Evolutionary conservation across 2,329 filamentous ascomycete species (phyloP).

Genomic region (Alternaria angustiovoidea): DNA sequence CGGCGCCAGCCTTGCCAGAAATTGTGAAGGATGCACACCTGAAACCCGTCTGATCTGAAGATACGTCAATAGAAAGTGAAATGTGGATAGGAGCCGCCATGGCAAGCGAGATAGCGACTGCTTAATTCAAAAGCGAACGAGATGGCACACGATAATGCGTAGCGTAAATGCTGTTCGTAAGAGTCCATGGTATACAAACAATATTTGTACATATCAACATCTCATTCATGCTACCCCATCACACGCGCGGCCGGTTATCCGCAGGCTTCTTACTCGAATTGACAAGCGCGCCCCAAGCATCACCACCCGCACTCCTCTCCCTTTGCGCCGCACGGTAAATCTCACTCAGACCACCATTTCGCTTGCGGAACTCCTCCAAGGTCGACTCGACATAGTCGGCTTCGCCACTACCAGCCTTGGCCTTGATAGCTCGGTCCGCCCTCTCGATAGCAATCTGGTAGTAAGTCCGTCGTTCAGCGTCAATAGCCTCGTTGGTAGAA

Average conservation of each 20-base stretch:
- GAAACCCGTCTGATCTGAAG: too few relatives aligned
- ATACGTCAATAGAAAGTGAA: too few relatives aligned
- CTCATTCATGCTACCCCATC: too few relatives aligned
- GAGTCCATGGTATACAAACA: too few relatives aligned
- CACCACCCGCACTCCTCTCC: conserved; percentile 14
- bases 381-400: conserved; percentile 28
- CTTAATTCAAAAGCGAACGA: too few relatives aligned
- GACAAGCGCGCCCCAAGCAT: conserved; percentile 30
- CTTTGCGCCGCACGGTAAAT: conserved; percentile 5
- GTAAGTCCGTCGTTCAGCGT: conserved; percentile 21
- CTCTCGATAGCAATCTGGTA: conserved; percentile 30
- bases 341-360: background rate
- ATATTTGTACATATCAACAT: conserved; percentile 1
- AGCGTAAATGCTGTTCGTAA: too few relatives aligned
- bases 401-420: conserved; percentile 21
- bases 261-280: conserved; percentile 18
- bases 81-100: too few relatives aligned
- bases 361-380: conserved; percentile 16
- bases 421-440: conserved; percentile 30
- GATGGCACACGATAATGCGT: too few relatives aligned
- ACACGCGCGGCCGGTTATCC: conserved; percentile 9
- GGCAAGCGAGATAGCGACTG: too few relatives aligned
- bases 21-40: too few relatives aligned
- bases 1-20: too few relatives aligned
- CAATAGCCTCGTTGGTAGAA: conserved; percentile 21